phyloP scores from a whole-genome alignment of 1,139 yeast species.

The Blastobotrys proliferans region DNA sequence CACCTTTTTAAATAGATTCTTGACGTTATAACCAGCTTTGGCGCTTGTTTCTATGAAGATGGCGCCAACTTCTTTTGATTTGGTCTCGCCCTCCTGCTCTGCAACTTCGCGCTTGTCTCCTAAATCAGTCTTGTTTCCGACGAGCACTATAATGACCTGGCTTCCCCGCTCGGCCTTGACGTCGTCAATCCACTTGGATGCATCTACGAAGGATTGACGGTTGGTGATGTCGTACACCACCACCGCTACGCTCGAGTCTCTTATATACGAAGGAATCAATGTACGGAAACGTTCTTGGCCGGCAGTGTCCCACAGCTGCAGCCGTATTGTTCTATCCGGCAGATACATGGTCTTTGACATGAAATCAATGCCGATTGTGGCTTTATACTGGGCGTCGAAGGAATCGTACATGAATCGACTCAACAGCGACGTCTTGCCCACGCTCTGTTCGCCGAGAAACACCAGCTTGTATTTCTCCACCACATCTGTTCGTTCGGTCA shows the following conservation, averaged over 20 bases:
- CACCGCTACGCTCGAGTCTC: constrained; percentile 97
- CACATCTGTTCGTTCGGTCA: constrained; percentile 32
- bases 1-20: constrained; percentile 79
- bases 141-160: constrained; percentile 65
- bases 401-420: constrained; percentile 98
- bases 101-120: constrained; percentile 69
- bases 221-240: constrained; percentile 90
- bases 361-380: constrained; percentile 95
- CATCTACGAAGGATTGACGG: constrained; percentile 67
- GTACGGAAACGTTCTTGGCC: constrained; percentile 97
- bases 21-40: constrained; percentile 91
- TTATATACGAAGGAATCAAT: constrained; percentile 85
- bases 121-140: constrained; percentile 79
- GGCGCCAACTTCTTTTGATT: constrained; percentile 74
- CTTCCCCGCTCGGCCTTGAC: constrained; percentile 72
- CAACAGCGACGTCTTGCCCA: constrained; percentile 91
- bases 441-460: constrained; percentile 32
- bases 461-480: constrained; percentile 40
- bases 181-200: constrained; percentile 79
- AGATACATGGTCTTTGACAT: constrained; percentile 81
- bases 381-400: constrained; percentile 85
- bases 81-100: constrained; percentile 71
- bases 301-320: constrained; percentile 96
- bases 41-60: constrained; percentile 91
- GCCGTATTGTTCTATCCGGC: constrained; percentile 66